Conservation (phyloP, 306 rosid species). For the Lotus japonicus region DNA sequence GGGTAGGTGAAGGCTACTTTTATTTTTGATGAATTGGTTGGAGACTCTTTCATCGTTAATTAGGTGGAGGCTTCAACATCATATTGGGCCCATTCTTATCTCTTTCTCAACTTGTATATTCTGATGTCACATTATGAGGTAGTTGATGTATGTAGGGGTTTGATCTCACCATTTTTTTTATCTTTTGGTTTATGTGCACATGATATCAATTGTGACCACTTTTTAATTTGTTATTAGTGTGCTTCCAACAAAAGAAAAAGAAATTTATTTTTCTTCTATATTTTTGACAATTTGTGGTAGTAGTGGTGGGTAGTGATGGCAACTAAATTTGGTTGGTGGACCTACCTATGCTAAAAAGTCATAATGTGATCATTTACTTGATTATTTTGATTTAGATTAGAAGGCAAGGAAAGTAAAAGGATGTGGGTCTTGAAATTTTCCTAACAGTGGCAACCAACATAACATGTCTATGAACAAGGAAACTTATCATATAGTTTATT, state of each 20-base stretch:
- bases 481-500: no score
- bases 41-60: background rate
- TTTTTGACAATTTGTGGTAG: background rate
- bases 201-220: background rate
- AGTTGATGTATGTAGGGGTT: background rate
- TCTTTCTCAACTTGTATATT: conserved; percentile 10
- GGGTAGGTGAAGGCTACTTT: background rate
- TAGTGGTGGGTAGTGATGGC: background rate
- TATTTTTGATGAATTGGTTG: no score
- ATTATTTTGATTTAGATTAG: background rate
- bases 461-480: no score
- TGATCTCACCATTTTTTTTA: no score
- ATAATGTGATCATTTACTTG: background rate
- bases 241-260: background rate
- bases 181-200: background rate
- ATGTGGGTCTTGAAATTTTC: no score
- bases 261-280: background rate
- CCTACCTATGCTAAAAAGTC: background rate
- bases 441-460: no score
- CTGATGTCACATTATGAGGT: background rate
- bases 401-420: background rate
- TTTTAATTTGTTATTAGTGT: background rate
- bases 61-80: background rate
- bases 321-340: conserved; percentile 1
- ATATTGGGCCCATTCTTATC: background rate